phyloP scores from a whole-genome alignment of 2,329 filamentous ascomycete genomes.

The Incumbomyces delicatus region DNA sequence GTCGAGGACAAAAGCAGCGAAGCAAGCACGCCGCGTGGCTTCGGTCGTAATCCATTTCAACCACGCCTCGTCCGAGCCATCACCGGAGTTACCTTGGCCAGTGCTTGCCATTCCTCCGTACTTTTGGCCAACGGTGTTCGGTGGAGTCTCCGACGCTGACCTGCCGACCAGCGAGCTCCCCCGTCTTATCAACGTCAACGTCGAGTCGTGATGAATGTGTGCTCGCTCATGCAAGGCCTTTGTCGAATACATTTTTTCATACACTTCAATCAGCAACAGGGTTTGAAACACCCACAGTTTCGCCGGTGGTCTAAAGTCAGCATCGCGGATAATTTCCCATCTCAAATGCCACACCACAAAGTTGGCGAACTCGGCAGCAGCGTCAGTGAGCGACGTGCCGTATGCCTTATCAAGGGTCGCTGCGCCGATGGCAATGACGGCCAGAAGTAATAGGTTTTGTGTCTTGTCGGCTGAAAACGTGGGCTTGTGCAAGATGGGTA shows the following conservation, averaged over 20 bases:
- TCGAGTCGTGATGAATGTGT: conserved; percentile 94
- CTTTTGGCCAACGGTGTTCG: conserved; percentile 48
- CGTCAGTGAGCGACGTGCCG: conserved; percentile 60
- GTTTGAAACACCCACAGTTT: conserved; percentile 96
- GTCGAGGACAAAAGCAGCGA: conserved; percentile 89
- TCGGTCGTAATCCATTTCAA: conserved; percentile 93
- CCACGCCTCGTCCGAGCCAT: conserved; percentile 84
- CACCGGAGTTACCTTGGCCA: conserved; percentile 41
- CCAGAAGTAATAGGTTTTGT: conserved; percentile 71
- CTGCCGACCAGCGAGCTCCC: conserved; percentile 84
- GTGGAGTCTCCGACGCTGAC: conserved; percentile 73
- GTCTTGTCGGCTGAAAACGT: conserved; percentile 85
- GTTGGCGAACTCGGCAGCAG: conserved; percentile 73
- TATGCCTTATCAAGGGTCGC: conserved; percentile 79
- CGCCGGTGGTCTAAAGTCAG: conserved; percentile 79
- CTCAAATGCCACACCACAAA: conserved; percentile 89
- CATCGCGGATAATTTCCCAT: conserved; percentile 91
- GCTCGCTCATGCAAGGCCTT: conserved; percentile 84
- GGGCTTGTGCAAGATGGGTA: conserved; percentile 88
- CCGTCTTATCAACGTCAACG: conserved; percentile 86
- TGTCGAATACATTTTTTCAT: conserved; percentile 97
- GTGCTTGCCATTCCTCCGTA: conserved; percentile 12
- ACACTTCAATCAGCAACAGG: conserved; percentile 76
- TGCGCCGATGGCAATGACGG: conserved; percentile 87
- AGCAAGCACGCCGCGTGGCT: conserved; percentile 78